phyloP scores from a whole-genome alignment of 1,284 basidiomycete genomes.

The Hymenochaete sp. region DNA sequence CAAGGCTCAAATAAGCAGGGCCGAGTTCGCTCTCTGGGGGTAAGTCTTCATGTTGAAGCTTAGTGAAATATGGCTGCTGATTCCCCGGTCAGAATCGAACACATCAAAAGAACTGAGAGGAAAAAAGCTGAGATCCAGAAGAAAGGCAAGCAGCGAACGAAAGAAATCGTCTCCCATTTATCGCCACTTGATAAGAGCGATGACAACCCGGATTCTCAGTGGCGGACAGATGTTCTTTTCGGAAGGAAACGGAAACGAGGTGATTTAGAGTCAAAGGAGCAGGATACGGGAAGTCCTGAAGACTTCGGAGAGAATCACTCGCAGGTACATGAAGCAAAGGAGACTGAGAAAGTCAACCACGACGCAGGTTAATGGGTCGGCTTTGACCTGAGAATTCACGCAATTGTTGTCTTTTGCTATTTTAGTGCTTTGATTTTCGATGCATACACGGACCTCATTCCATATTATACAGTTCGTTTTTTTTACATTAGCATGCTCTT shows the following conservation, averaged over 20 bases:
- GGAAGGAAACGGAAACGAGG: slow-evolving; percentile 19
- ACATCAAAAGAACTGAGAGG: slow-evolving; percentile 38
- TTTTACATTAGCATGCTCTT: too few relatives aligned
- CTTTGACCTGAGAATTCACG: neutral
- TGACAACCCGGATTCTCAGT: neutral
- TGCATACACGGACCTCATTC: too few relatives aligned
- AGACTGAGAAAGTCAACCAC: neutral
- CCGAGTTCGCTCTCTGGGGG: slow-evolving; percentile 50
- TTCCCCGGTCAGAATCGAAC: slow-evolving; percentile 34
- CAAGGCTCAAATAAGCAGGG: slow-evolving; percentile 53
- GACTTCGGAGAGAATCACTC: too few relatives aligned
- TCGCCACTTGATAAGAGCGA: neutral
- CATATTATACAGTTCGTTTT: too few relatives aligned
- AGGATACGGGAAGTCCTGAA: too few relatives aligned
- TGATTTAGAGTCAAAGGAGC: too few relatives aligned
- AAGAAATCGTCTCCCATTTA: neutral
- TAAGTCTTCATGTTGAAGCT: slow-evolving; percentile 23
- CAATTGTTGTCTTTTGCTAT: neutral
- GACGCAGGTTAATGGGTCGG: neutral
- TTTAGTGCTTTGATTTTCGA: neutral
- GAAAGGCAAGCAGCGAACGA: slow-evolving; percentile 24
- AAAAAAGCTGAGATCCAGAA: slow-evolving; percentile 26
- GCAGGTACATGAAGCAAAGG: too few relatives aligned
- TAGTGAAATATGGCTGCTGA: neutral
- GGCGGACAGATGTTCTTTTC: slow-evolving; percentile 20